Evolutionary conservation across 805 yeast species (phyloP).

Genomic region (Komagataella populi): DNA sequence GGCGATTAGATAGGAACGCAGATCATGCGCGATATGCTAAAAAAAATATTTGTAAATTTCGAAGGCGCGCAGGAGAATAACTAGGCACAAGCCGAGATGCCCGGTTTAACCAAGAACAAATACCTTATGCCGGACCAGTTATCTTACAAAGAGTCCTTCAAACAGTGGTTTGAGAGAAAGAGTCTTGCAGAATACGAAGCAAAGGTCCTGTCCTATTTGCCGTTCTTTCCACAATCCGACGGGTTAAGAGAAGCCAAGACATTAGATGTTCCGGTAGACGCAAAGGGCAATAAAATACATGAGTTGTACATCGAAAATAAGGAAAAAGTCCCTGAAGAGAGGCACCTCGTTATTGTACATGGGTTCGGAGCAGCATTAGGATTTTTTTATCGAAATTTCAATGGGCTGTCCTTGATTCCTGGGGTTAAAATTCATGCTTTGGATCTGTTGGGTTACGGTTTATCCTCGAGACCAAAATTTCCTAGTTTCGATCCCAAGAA

Average conservation of each 20-base stretch:
- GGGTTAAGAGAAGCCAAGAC: slow-evolving; percentile 28
- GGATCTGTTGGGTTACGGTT: slow-evolving; percentile 62
- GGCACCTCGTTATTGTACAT: slow-evolving; percentile 62
- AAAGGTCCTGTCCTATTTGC: slow-evolving; percentile 37
- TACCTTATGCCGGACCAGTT: background rate
- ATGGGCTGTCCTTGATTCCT: slow-evolving; percentile 31
- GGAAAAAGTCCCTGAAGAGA: slow-evolving; percentile 14
- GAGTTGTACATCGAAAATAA: slow-evolving; percentile 48
- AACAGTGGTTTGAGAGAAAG: slow-evolving; percentile 12
- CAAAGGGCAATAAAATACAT: slow-evolving; percentile 38
- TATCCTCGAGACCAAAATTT: slow-evolving; percentile 42
- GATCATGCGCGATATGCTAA: background rate
- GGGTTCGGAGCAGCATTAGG: slow-evolving; percentile 92
- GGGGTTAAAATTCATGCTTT: slow-evolving; percentile 51
- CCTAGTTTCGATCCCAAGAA: slow-evolving; percentile 15
- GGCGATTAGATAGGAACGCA: background rate
- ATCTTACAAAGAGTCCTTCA: slow-evolving; percentile 11
- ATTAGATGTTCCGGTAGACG: slow-evolving; percentile 41
- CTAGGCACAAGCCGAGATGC: background rate
- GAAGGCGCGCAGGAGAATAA: background rate
- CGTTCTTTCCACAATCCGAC: slow-evolving; percentile 45
- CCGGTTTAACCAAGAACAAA: background rate
- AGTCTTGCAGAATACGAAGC: slow-evolving; percentile 17
- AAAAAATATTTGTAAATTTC: background rate
- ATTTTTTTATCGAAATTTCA: slow-evolving; percentile 61